These are phyloP conservation scores for Yamadazyma insecticola DNA, from an alignment of 805 yeast species.

Conservation along the genomic window DNA sequence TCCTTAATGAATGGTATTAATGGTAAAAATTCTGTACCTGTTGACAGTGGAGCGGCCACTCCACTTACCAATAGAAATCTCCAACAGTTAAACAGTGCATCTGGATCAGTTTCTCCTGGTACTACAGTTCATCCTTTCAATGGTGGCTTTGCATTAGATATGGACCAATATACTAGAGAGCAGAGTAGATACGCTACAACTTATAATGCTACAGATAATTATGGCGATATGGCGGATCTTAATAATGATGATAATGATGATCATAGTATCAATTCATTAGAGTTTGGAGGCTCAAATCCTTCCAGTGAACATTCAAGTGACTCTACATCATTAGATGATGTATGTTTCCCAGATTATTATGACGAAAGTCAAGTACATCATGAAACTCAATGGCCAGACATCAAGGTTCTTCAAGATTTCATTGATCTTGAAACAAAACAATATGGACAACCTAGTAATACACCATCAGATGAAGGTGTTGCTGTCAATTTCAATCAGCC, in stretches of 20 bases:
- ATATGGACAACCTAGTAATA: constrained; percentile 1
- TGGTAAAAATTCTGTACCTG: background rate
- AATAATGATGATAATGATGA: constrained; percentile 10
- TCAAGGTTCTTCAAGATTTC: constrained; percentile 69
- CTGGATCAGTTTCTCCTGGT: constrained; percentile 7
- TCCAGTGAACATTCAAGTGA: constrained; percentile 56
- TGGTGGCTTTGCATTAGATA: constrained; percentile 40
- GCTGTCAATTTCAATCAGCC: constrained; percentile 10
- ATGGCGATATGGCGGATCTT: background rate
- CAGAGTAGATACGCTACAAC: constrained; percentile 12
- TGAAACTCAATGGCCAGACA: constrained; percentile 72
- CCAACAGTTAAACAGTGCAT: constrained; percentile 17
- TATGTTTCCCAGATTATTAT: constrained; percentile 79
- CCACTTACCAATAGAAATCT: constrained; percentile 39
- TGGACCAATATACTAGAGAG: constrained; percentile 34
- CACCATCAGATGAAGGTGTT: constrained; percentile 5
- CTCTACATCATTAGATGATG: constrained; percentile 82
- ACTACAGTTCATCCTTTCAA: too few species aligned
- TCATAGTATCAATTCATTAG: constrained; percentile 24
- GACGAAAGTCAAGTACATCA: constrained; percentile 19
- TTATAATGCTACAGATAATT: background rate
- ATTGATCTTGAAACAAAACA: constrained; percentile 55
- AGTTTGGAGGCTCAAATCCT: constrained; percentile 57
- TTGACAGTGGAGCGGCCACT: constrained; percentile 5
- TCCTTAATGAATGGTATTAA: background rate